Evolutionary conservation across 2,329 filamentous ascomycete genomes (phyloP), one percentile per base, ranked within the genome.

Genomic region (Teratosphaeria zuluensis): DNA sequence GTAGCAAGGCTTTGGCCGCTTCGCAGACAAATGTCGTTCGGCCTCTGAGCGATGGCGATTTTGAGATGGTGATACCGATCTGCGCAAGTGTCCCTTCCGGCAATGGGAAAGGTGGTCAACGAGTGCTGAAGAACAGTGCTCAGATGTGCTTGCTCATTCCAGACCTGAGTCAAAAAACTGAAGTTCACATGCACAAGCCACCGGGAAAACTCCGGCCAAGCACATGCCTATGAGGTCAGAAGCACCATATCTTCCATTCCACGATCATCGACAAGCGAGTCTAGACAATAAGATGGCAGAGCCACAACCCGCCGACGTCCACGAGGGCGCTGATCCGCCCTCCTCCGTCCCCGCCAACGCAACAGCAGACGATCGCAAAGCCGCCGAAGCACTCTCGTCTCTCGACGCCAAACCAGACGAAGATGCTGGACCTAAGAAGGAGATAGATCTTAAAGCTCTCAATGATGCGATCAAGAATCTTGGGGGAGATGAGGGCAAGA

Each of bases 391-490:
- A 32, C 82, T 91, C 60, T 87, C 86, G 54, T 82, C 81, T 61
- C 84, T 92, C 64, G 87, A 90, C 70, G 77, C 76, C 59, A 76
- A 77, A 58, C 51, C 56, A 46, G 78, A 79, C 54, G 76, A 79
- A 52, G 66, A 67, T 35, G 69, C 73, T 19, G 69, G 74, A 2
- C 73, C 76, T 53, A 80, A 81, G 68, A 80, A 82, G 62, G 78
- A 85, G 62, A 82, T 88, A 65, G 87, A 91, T 71, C 77, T 83
- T 56, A 86, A 86, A 61, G 88, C 88, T 63, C 80, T 88, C 56
- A 84, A 78, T 67, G 85, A 88, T 70, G 88, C 88, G 30, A 87
- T 90, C 80, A 83, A 85, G 76, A 80, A 80, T 52, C 76, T 90
- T 19, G 72, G 68, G 2, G 55, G 38, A 21, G 53, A 60, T 63